Base-by-base conservation (phyloP, 139 green algal species). In the Chlorella sp. region DNA sequence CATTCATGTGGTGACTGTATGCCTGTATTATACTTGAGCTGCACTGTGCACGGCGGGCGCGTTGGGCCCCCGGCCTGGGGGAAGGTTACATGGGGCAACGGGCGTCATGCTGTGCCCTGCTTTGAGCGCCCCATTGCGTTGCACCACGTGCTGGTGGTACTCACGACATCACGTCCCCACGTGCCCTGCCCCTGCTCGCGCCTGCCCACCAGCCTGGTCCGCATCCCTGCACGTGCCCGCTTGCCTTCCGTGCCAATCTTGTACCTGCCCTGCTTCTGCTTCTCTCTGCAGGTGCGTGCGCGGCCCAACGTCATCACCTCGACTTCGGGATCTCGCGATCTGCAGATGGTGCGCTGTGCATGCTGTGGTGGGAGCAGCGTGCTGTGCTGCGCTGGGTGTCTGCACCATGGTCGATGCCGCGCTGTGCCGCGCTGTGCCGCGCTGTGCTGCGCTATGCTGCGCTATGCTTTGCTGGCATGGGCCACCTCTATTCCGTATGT, bases 261-360 rank as follows among this genome's bases (percentile, higher is more conserved):
- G 48, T 9, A 12, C 64, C 64, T 71, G 21, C 64, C 1, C 37
- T 83, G 77, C 39, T 61, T 15, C 73, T 57, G 76, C 76, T 57
- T 3, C 40, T 26, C 68, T 84, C 28, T 57, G 79, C 79, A 85
- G 79, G 79, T 85, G 28, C 95, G 98, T 21, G 96, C 98, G 16
- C 94, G 97, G 18, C 98, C 98, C 53, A 98, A 98, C 91, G 94
- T 97, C 76, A 99, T 99, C 89, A 92, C 96, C 83, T 98, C 95
- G 89, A 96, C 96, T 5, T 98, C 96, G 32, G 98, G 98, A 2
- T 99, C 95, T 84, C 94, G 96, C 61, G 98, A 99, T 84, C 86
- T 99, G 88, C 98, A 99, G 93, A 99, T 99, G 97, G 98, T 99
- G 84, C n/a, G 86, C 39, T 26, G 14, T 71, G 64, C 7, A 18